Conservation (phyloP, 306 rosid species). For the Clitoria ternatea region DNA sequence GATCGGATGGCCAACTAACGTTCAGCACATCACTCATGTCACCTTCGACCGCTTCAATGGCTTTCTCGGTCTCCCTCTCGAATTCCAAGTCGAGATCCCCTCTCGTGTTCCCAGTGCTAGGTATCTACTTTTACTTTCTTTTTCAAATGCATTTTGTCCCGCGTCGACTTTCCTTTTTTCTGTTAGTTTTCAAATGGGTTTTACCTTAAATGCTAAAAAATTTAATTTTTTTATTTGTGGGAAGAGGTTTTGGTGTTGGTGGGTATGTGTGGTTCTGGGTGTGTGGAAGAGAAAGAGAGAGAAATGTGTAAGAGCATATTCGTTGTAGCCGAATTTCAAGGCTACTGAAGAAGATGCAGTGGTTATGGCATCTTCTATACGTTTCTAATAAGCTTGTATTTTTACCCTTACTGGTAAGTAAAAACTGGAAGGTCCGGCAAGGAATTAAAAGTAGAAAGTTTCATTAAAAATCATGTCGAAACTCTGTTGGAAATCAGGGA, state of each 20-base stretch:
- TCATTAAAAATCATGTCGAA: too few relatives aligned
- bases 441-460: too few relatives aligned
- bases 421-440: too few relatives aligned
- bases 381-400: too few relatives aligned
- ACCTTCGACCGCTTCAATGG: constrained; percentile 95
- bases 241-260: too few relatives aligned
- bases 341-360: not conserved
- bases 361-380: too few relatives aligned
- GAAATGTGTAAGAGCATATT: too few relatives aligned
- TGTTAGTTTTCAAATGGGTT: constrained; percentile 21
- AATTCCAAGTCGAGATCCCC: constrained; percentile 79
- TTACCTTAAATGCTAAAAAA: constrained; percentile 13
- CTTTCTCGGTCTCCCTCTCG: constrained; percentile 84
- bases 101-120: constrained; percentile 96
- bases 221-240: not conserved
- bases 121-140: constrained; percentile 17
- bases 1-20: constrained; percentile 93
- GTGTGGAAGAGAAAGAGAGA: too few relatives aligned
- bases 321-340: too few relatives aligned
- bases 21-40: constrained; percentile 77
- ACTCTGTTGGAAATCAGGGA: too few relatives aligned
- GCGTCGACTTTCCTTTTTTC: not conserved
- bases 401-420: too few relatives aligned
- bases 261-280: too few relatives aligned
- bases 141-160: not conserved